A percentile compares a stretch with the other conserved stretches of the same genome.
These are phyloP conservation scores for Coemansia sp. DNA, from an alignment of 192 early-diverging fungal genomes.

Conservation along the genomic window DNA sequence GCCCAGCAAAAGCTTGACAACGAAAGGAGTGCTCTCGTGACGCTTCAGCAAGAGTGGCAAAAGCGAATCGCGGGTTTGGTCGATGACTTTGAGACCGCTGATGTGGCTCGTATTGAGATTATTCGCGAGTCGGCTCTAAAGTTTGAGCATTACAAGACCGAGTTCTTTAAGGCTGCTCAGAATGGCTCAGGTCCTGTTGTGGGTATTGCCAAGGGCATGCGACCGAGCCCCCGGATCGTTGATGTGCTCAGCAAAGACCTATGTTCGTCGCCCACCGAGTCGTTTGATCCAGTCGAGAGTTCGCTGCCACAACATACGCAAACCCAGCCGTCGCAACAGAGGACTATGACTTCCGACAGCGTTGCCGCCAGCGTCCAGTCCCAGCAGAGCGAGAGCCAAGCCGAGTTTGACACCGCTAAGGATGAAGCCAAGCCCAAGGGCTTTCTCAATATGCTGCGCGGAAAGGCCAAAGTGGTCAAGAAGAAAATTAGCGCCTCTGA, in stretches of 20 bases:
- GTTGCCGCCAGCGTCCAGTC: background rate
- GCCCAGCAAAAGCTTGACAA: slow-evolving; percentile 40
- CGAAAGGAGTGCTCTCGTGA: slow-evolving; percentile 29
- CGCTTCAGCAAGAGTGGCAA: slow-evolving; percentile 48
- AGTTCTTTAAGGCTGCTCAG: slow-evolving; percentile 36
- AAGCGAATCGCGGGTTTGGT: slow-evolving; percentile 33
- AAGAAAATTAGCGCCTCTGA: slow-evolving; percentile 27
- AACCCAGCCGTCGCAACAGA: background rate
- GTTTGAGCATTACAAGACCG: slow-evolving; percentile 47
- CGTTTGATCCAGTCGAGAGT: background rate
- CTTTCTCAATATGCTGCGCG: slow-evolving; percentile 43
- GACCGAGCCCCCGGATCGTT: slow-evolving; percentile 16
- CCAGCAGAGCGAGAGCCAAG: slow-evolving; percentile 9
- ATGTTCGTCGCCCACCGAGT: background rate
- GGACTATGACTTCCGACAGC: background rate
- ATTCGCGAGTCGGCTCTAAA: slow-evolving; percentile 39
- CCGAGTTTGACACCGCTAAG: slow-evolving; percentile 5
- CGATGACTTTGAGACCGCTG: slow-evolving; percentile 41
- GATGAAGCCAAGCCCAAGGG: slow-evolving; percentile 23
- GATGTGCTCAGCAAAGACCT: slow-evolving; percentile 18
- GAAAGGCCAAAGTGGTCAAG: slow-evolving; percentile 26
- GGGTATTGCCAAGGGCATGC: slow-evolving; percentile 20
- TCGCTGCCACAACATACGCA: background rate
- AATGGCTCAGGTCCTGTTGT: slow-evolving; percentile 1
- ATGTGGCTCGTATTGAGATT: slow-evolving; percentile 41